A percentile compares a stretch with the other conserved stretches of the same genome.
Evolutionary conservation across 345 rosid genomes (phyloP).

Genomic region (rapeseed (Brassica napus)): Da-Ae NC_063436.1:19250501-19251000

Average conservation of each 20-base stretch:
- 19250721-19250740: too few species aligned
- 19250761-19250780: background rate
- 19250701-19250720: too few species aligned
- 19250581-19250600: slow-evolving; percentile 86
- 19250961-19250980: slow-evolving; percentile 85
- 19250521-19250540: slow-evolving; percentile 99
- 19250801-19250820: slow-evolving; percentile 49
- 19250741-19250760: background rate
- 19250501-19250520: slow-evolving; percentile 93
- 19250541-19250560: slow-evolving; percentile 93
- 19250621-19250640: slow-evolving; percentile 13
- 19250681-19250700: too few species aligned
- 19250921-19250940: slow-evolving; percentile 93
- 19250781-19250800: background rate
- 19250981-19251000: slow-evolving; percentile 89
- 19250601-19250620: slow-evolving; percentile 30
- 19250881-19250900: slow-evolving; percentile 97
- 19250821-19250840: slow-evolving; percentile 78
- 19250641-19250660: background rate
- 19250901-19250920: slow-evolving; percentile 94
- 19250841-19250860: slow-evolving; percentile 85
- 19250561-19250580: slow-evolving; percentile 68
- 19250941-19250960: slow-evolving; percentile 98
- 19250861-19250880: slow-evolving; percentile 85
- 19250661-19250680: background rate